Evolutionary conservation across 1,139 yeast species (phyloP).

Genomic region (Geotrichum histeridarum): DNA sequence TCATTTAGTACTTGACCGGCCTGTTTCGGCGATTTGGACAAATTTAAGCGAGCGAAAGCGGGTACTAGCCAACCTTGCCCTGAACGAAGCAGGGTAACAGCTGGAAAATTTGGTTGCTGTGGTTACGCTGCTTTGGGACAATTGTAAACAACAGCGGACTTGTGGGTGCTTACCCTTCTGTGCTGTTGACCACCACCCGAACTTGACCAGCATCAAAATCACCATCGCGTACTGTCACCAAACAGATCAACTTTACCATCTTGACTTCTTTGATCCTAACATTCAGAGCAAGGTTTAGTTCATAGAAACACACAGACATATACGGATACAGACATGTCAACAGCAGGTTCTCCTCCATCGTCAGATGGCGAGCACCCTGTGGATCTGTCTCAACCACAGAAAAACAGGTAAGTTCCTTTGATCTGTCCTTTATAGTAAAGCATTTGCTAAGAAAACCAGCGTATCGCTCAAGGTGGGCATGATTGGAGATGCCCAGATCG

Average conservation of each 20-base stretch:
- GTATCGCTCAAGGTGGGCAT: constrained; percentile 89
- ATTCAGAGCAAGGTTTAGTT: too few species aligned
- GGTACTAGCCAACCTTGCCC: neutral
- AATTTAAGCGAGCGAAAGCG: neutral
- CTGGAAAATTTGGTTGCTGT: neutral
- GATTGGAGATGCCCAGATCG: constrained; percentile 97
- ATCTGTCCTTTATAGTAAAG: neutral
- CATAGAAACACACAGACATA: neutral
- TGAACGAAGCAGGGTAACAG: neutral
- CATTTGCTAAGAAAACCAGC: constrained; percentile 4
- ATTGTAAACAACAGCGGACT: constrained; percentile 8
- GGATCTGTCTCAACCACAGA: constrained; percentile 19
- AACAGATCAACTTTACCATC: too few species aligned
- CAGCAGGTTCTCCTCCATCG: constrained; percentile 13
- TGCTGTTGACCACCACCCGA: neutral
- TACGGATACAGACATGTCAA: neutral
- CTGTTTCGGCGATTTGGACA: neutral
- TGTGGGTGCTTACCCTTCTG: too few species aligned
- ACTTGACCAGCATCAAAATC: neutral
- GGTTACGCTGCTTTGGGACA: constrained; percentile 3
- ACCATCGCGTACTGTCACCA: neutral
- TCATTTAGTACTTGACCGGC: neutral
- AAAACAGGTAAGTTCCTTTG: constrained; percentile 17
- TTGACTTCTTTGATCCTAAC: too few species aligned
- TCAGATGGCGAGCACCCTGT: constrained; percentile 20